Evolutionary conservation across 2,329 filamentous ascomycete species (phyloP).

Genomic region (Teratosphaeria zuluensis): DNA sequence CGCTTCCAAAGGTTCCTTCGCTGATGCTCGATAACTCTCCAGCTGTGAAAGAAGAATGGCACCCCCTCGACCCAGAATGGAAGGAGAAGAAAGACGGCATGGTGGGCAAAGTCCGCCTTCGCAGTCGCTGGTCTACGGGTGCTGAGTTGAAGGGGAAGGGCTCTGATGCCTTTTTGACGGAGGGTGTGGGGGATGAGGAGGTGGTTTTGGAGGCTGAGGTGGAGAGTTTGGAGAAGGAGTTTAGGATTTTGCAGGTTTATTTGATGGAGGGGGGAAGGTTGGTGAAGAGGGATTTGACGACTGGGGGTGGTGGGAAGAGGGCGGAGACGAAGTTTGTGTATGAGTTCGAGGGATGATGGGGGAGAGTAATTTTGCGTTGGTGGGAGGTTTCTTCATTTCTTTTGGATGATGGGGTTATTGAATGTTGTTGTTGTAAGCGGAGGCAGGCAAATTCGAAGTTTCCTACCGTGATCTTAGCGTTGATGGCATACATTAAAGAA

Average conservation of each 20-base stretch:
- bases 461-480: no score
- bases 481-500: no score
- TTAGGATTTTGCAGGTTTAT: constrained; percentile 10
- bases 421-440: no score
- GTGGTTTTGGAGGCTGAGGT: constrained; percentile 11
- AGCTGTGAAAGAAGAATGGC: constrained; percentile 4
- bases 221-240: constrained; percentile 3
- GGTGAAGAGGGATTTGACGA: constrained; percentile 12
- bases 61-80: constrained; percentile 2
- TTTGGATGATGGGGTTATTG: no score
- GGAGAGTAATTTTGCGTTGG: no score
- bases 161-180: constrained; percentile 7
- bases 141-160: background rate
- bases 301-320: constrained; percentile 5
- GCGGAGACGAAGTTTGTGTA: constrained; percentile 12
- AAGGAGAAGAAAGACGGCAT: constrained; percentile 2
- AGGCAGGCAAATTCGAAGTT: no score
- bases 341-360: constrained; percentile 6
- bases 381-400: no score
- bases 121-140: constrained; percentile 1
- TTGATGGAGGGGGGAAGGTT: constrained; percentile 10
- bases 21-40: background rate
- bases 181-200: constrained; percentile 5
- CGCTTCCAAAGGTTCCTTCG: background rate
- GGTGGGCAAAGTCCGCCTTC: background rate